These are phyloP conservation scores for Postia placenta DNA, from an alignment of 768 basidiomycete genomes.

Conservation along the genomic window DNA sequence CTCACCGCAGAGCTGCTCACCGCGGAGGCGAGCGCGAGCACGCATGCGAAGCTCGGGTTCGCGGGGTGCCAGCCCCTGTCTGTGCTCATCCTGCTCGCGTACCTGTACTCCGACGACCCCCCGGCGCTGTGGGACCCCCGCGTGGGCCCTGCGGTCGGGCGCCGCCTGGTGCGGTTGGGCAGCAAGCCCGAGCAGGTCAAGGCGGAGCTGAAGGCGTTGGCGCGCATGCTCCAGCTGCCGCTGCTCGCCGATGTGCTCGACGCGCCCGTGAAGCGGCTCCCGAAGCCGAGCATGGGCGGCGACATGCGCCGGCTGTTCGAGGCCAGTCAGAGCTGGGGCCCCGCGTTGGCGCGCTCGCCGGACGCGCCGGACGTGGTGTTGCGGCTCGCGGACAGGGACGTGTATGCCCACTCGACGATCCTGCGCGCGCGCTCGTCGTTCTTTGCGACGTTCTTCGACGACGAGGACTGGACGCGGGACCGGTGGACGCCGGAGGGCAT, in stretches of 20 bases:
- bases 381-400: conserved; percentile 56
- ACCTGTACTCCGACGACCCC: conserved; percentile 84
- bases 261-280: conserved; percentile 51
- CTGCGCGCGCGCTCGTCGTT: conserved; percentile 81
- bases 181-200: conserved; percentile 46
- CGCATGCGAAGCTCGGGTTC: conserved; percentile 31
- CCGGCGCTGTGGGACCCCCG: conserved; percentile 82
- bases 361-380: conserved; percentile 66
- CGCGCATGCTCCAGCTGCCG: conserved; percentile 52
- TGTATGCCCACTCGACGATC: conserved; percentile 65
- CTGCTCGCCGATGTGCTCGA: conserved; percentile 50
- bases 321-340: conserved; percentile 19
- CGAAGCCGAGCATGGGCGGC: conserved; percentile 38
- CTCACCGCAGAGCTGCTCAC: conserved; percentile 25
- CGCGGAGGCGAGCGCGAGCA: conserved; percentile 8
- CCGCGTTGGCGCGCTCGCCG: conserved; percentile 12
- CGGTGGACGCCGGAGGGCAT: conserved; percentile 49
- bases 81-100: conserved; percentile 70
- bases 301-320: conserved; percentile 50
- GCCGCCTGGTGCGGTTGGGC: conserved; percentile 32
- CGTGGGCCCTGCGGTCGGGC: conserved; percentile 38
- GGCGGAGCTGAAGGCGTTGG: conserved; percentile 54
- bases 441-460: conserved; percentile 79
- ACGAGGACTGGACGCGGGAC: conserved; percentile 70
- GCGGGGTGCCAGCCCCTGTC: conserved; percentile 57